Percentiles rank a stretch among this genome's conserved stretches.
phyloP scores from a whole-genome alignment of 352 stramenopile species.

The Pythium guiyangense region DNA sequence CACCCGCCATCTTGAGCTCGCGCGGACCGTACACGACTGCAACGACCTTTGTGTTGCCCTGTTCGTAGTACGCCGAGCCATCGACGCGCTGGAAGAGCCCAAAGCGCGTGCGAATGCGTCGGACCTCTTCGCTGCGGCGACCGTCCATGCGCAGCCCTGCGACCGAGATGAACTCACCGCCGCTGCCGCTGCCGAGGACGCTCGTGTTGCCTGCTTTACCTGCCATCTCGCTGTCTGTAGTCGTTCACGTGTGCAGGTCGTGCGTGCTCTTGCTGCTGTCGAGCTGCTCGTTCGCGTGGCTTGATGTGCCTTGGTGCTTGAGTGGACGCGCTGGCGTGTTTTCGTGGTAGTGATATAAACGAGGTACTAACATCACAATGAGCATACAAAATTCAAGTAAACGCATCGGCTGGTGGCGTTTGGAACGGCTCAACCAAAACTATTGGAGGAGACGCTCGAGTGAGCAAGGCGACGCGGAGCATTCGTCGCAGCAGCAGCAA shows the following conservation, averaged over 20 bases:
- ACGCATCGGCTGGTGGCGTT: too few species aligned
- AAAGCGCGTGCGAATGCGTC: slow-evolving; percentile 77
- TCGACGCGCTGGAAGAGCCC: slow-evolving; percentile 85
- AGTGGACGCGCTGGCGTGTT: background rate
- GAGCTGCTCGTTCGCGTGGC: background rate
- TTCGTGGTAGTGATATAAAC: background rate
- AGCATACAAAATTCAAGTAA: too few species aligned
- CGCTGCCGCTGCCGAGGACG: slow-evolving; percentile 43
- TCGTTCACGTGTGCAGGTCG: too few species aligned
- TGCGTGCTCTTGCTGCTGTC: background rate
- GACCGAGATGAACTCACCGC: slow-evolving; percentile 81
- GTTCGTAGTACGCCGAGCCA: slow-evolving; percentile 84
- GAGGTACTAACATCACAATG: too few species aligned
- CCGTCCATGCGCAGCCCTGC: slow-evolving; percentile 83
- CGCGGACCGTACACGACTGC: slow-evolving; percentile 85
- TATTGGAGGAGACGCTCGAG: background rate
- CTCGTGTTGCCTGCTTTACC: slow-evolving; percentile 56
- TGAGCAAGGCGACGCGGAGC: background rate
- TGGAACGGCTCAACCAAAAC: background rate
- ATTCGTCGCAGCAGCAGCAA: background rate
- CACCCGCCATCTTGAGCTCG: slow-evolving; percentile 51
- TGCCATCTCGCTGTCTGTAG: slow-evolving; percentile 27
- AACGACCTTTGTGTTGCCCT: slow-evolving; percentile 89
- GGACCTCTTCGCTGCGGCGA: slow-evolving; percentile 77
- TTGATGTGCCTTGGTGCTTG: background rate